A percentile compares a stretch with the other conserved stretches of the same genome.
Evolutionary conservation across 1,139 yeast genomes (phyloP).

Genomic region (Kurtzmaniella quercitrusa): DNA sequence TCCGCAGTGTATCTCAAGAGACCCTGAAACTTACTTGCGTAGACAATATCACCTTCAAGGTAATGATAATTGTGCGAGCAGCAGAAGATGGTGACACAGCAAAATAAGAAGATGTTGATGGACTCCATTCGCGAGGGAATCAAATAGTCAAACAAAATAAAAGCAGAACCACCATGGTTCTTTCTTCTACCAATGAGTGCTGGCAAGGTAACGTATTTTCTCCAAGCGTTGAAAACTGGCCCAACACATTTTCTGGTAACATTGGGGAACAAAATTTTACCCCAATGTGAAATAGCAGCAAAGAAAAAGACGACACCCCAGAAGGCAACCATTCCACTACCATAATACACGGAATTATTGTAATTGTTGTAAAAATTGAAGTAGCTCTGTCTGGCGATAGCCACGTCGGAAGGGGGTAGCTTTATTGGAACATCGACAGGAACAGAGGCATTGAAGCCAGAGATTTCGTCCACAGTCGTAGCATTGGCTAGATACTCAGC

Average conservation of each 20-base stretch:
- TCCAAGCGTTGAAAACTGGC: conserved; percentile 19
- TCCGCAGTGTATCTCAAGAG: conserved; percentile 26
- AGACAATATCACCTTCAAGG: conserved; percentile 22
- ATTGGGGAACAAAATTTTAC: conserved; percentile 14
- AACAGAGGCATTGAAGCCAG: conserved; percentile 17
- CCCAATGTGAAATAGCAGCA: conserved; percentile 18
- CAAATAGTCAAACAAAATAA: conserved; percentile 18
- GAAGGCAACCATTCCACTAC: conserved; percentile 16
- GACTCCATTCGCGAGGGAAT: conserved; percentile 27
- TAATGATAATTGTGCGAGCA: conserved; percentile 18
- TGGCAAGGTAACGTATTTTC: conserved; percentile 28
- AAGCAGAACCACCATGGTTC: conserved; percentile 17
- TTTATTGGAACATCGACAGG: conserved; percentile 21
- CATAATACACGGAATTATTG: conserved; percentile 14
- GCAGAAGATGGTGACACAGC: conserved; percentile 41
- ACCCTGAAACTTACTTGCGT: conserved; percentile 13
- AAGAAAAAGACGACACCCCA: conserved; percentile 18
- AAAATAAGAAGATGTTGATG: conserved; percentile 31
- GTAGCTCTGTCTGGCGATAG: conserved; percentile 18
- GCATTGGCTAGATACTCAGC: conserved; percentile 16
- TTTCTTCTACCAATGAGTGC: conserved; percentile 24
- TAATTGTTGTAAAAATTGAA: conserved; percentile 21
- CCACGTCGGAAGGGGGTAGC: conserved; percentile 12
- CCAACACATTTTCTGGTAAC: conserved; percentile 9
- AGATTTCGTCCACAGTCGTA: conserved; percentile 15